Percentiles rank a stretch among this genome's conserved stretches.
These are phyloP conservation scores for Protea cynaroides DNA, from an alignment of 164 flowering plant genomes.

Conservation along the genomic window DNA sequence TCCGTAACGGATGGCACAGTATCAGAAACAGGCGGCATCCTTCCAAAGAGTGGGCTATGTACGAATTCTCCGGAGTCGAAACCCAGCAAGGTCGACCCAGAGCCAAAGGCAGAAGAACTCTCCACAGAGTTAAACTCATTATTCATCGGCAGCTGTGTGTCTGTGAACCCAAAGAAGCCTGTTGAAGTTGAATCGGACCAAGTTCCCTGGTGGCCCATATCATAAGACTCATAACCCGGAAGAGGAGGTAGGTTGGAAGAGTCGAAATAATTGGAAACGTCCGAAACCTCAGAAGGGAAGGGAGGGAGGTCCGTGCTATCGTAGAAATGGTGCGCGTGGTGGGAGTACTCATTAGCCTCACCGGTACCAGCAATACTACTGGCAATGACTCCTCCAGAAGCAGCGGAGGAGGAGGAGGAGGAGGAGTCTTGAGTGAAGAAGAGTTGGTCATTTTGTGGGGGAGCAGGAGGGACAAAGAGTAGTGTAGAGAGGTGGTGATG, in stretches of 20 bases:
- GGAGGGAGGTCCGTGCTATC: slow-evolving; percentile 31
- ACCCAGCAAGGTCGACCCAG: slow-evolving; percentile 17
- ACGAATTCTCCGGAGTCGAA: slow-evolving; percentile 28
- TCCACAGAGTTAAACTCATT: slow-evolving; percentile 7
- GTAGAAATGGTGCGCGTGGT: slow-evolving; percentile 1
- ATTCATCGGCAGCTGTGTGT: slow-evolving; percentile 3
- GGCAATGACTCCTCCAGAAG: slow-evolving; percentile 2
- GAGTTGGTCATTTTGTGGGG: slow-evolving; percentile 6
- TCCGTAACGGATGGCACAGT: background rate
- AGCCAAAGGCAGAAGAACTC: too few relatives aligned
- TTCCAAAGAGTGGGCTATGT: slow-evolving; percentile 38
- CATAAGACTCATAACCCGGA: slow-evolving; percentile 3
- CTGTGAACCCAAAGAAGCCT: slow-evolving; percentile 13
- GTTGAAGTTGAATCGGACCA: slow-evolving; percentile 1
- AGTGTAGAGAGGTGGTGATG: slow-evolving; percentile 3
- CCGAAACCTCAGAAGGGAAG: slow-evolving; percentile 23
- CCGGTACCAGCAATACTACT: background rate
- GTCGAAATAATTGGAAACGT: slow-evolving; percentile 6
- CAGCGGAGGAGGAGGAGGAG: background rate
- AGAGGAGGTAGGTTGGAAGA: slow-evolving; percentile 5
- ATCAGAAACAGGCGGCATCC: slow-evolving; percentile 19
- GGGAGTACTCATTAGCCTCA: background rate
- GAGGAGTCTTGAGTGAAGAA: slow-evolving; percentile 8
- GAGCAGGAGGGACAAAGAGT: slow-evolving; percentile 18
- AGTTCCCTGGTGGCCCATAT: slow-evolving; percentile 9